Conservation (phyloP, 345 rosid genomes). For the Eutrema heterophyllum region DNA sequence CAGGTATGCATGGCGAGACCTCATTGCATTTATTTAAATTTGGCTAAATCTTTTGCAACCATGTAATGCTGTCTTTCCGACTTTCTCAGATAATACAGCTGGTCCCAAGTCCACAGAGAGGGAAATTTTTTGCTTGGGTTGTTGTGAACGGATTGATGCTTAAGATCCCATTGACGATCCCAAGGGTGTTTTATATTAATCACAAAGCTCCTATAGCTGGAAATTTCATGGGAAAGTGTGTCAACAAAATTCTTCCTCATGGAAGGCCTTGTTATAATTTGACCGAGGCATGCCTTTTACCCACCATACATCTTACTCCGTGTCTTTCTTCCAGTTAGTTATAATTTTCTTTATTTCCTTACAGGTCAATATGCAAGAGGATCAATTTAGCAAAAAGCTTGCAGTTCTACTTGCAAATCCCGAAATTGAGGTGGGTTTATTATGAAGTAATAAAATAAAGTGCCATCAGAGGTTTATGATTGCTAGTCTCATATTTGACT, state of each 20-base stretch:
- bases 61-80: not conserved
- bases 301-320: not conserved
- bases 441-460: not conserved
- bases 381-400: conserved; percentile 65
- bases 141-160: conserved; percentile 89
- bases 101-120: conserved; percentile 52
- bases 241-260: conserved; percentile 83
- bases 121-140: conserved; percentile 82
- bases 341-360: conserved; percentile 11
- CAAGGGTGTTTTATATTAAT: conserved; percentile 78
- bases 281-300: conserved; percentile 55
- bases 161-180: conserved; percentile 75
- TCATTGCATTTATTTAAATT: not conserved
- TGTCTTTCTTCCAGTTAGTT: conserved; percentile 1
- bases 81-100: conserved; percentile 75
- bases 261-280: conserved; percentile 67
- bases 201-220: conserved; percentile 56
- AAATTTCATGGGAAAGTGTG: conserved; percentile 73
- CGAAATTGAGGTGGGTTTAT: conserved; percentile 70
- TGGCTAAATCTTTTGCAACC: conserved; percentile 14
- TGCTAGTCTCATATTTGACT: conserved; percentile 13
- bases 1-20: conserved; percentile 44
- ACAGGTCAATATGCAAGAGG: conserved; percentile 69
- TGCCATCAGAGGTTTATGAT: conserved; percentile 10
- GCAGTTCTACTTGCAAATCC: conserved; percentile 92